Evolutionary conservation across 177 flowering plant species (phyloP).

Genomic region (Telopea speciosissima): DNA sequence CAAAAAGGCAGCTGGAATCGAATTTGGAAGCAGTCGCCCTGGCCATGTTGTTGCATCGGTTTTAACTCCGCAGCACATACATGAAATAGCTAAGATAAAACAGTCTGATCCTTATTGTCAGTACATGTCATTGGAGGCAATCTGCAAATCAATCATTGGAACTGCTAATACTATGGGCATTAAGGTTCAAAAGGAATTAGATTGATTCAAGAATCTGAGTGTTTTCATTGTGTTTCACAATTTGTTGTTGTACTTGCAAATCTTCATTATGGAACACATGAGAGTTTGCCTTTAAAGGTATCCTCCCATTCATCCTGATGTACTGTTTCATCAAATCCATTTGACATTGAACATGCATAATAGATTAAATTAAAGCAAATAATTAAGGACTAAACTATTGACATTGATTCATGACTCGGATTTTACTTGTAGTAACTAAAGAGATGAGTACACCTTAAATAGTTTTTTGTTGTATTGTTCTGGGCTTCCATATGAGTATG

Average conservation of each 20-base stretch:
- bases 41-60: slow-evolving; percentile 64
- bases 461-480: not conserved
- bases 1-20: slow-evolving; percentile 87
- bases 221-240: not conserved
- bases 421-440: not conserved
- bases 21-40: slow-evolving; percentile 69
- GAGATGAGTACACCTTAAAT: not conserved
- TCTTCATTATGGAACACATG: not conserved
- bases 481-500: not conserved
- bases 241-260: not conserved
- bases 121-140: slow-evolving; percentile 73
- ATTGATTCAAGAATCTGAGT: slow-evolving; percentile 21
- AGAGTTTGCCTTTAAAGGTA: not conserved
- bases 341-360: not conserved
- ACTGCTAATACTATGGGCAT: slow-evolving; percentile 94
- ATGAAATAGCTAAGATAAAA: slow-evolving; percentile 92
- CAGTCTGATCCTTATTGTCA: slow-evolving; percentile 78
- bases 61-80: slow-evolving; percentile 63
- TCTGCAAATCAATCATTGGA: slow-evolving; percentile 73
- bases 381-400: not conserved
- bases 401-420: not conserved
- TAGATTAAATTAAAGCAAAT: not conserved
- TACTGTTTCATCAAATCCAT: not conserved
- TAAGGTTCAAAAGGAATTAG: slow-evolving; percentile 70
- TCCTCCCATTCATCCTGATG: not conserved